Base-by-base conservation (phyloP, 495 filamentous ascomycete genomes). In the Aspergillus steynii region DNA sequence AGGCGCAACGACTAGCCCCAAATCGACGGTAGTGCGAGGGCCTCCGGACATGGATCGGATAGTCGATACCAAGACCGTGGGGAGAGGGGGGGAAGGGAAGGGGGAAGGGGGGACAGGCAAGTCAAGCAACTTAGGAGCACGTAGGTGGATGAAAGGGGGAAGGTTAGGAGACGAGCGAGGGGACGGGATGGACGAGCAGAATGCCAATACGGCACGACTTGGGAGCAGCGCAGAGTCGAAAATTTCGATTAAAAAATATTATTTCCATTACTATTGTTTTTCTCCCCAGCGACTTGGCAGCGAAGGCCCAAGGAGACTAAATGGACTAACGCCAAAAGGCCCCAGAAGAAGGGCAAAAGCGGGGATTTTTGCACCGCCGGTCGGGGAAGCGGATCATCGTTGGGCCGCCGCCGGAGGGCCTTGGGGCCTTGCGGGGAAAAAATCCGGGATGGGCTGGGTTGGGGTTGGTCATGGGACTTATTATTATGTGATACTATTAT, bases 1-100 rank as follows among this genome's bases (percentile, higher is more conserved):
- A 50, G 45, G 53, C 25, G 37, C 28, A 47, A 46, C 9, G 53
- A 63, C 47, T 55, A 64, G 58, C 59, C 57, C 58, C 53, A 37
- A 51, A 56, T n/a, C 53, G 53, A 61, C 31, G 37, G 55, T 46
- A 53, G 45, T 53, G n/a, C 27, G 27, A n/a, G 50, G 15, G 27
- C 26, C 50, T 29, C 50, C 50, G 50, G 10, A 31, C 50, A 29
- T 42, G 37, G 37, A 42, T 15, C 25, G 27, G 48, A 34, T 26
- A 9, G 49, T 26, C 49, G 20, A 42, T 37, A 32, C 29, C 53
- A 32, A 32, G 53, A 55, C 42, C 15, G 2, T 26, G 32, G 53
- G 32, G 25, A 12, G 53, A 25, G 31, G 34, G 8, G 9, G 9
- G 34, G 34, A 20, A 20, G 20, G 8, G 10, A 42, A 10, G 12